These are phyloP conservation scores for Chenopodium album DNA, from an alignment of 148 eudicot genomes.

Conservation along the genomic window DNA sequence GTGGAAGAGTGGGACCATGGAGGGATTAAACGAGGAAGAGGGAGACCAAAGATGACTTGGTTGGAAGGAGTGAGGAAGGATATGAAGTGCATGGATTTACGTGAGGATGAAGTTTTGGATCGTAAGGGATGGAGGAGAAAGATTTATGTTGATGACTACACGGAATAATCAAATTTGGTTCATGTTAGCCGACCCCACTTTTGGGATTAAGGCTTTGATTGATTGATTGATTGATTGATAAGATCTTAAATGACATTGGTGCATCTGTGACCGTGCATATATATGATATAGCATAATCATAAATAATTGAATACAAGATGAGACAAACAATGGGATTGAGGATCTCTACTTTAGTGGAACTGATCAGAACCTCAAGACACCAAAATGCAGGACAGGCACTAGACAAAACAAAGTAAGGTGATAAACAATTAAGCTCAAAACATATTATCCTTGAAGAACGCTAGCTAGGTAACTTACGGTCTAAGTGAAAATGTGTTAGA, in stretches of 20 bases:
- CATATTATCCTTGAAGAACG: conserved; percentile 6
- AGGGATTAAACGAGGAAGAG: too few relatives aligned
- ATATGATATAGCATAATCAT: neutral
- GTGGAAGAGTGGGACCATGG: too few relatives aligned
- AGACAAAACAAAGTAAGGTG: neutral
- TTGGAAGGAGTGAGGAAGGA: too few relatives aligned
- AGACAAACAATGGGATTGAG: neutral
- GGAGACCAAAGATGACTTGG: too few relatives aligned
- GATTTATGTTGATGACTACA: too few relatives aligned
- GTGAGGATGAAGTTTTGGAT: too few relatives aligned
- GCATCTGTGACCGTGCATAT: neutral
- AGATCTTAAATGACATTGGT: neutral
- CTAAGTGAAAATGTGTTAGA: conserved; percentile 88
- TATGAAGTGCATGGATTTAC: too few relatives aligned
- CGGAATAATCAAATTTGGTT: too few relatives aligned
- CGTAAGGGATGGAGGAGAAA: too few relatives aligned
- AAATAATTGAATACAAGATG: neutral
- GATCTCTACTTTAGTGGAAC: neutral
- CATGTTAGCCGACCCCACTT: too few relatives aligned
- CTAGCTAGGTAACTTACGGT: conserved; percentile 59
- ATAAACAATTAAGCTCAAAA: neutral
- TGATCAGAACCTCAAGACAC: neutral
- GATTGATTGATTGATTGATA: too few relatives aligned
- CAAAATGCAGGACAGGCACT: neutral
- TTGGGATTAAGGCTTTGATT: too few relatives aligned